These are phyloP conservation scores for Aspergillus japonicus DNA, from an alignment of 2,329 filamentous ascomycete species.

Conservation along the genomic window DNA sequence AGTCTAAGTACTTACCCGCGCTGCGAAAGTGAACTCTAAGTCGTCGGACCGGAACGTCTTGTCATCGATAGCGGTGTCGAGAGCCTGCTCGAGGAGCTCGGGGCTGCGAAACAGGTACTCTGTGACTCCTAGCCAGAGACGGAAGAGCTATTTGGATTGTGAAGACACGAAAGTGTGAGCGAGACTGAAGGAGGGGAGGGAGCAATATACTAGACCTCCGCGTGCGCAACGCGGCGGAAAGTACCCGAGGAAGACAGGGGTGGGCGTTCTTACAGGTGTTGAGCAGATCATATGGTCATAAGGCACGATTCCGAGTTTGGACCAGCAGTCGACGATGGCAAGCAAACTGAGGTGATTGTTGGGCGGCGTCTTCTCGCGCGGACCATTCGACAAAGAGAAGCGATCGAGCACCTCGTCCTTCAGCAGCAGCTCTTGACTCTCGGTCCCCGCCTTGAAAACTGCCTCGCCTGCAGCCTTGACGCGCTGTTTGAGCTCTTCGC, in stretches of 20 bases:
- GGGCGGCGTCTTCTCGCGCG: constrained; percentile 63
- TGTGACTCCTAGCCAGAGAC: constrained; percentile 93
- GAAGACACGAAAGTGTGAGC: neutral
- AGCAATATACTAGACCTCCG: too few relatives aligned
- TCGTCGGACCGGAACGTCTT: constrained; percentile 93
- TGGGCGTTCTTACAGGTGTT: constrained; percentile 64
- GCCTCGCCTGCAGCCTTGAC: constrained; percentile 76
- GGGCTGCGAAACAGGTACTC: constrained; percentile 90
- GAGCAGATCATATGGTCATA: constrained; percentile 99
- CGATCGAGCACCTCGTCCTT: constrained; percentile 79
- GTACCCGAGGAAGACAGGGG: too few relatives aligned
- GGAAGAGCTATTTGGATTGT: constrained; percentile 65
- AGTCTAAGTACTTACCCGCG: constrained; percentile 54
- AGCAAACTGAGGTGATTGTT: constrained; percentile 94
- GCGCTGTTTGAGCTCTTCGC: constrained; percentile 68
- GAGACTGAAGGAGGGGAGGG: neutral
- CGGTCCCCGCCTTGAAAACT: constrained; percentile 58
- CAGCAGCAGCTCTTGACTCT: constrained; percentile 66
- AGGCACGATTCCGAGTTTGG: constrained; percentile 84
- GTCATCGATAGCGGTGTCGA: constrained; percentile 84
- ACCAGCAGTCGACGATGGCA: constrained; percentile 99
- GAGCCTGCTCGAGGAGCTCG: constrained; percentile 75
- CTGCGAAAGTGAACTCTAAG: constrained; percentile 95
- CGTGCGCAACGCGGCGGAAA: neutral
- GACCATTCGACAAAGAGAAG: constrained; percentile 75